phyloP scores from a whole-genome alignment of 2,329 filamentous ascomycete species.

The Fusarium lateritium region DNA sequence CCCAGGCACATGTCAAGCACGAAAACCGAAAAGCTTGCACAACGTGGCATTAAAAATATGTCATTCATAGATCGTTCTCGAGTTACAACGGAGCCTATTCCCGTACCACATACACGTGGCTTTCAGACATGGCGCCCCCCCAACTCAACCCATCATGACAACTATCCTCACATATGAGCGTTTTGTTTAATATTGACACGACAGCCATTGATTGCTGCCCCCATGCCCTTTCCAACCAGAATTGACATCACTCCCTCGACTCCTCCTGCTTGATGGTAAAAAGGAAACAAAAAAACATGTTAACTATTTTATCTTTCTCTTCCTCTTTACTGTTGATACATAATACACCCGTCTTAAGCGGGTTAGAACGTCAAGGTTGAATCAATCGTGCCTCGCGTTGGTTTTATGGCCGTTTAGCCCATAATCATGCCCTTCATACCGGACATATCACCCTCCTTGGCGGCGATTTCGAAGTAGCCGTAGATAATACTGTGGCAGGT shows the following conservation, averaged over 20 bases:
- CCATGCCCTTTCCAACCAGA: conserved; percentile 43
- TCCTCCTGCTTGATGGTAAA: conserved; percentile 46
- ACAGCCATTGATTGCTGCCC: conserved; percentile 44
- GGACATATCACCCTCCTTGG: conserved; percentile 96
- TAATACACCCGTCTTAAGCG: conserved; percentile 36
- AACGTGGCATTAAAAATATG: conserved; percentile 43
- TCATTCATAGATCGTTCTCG: conserved; percentile 49
- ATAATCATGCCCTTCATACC: conserved; percentile 83
- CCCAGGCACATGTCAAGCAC: neutral
- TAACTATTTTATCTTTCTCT: conserved; percentile 50
- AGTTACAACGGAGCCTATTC: conserved; percentile 42
- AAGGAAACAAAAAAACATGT: conserved; percentile 49
- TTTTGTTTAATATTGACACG: conserved; percentile 45
- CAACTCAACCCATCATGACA: conserved; percentile 44
- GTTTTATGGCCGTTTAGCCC: conserved; percentile 64
- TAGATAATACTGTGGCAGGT: conserved; percentile 88
- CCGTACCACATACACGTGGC: conserved; percentile 19
- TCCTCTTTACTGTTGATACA: conserved; percentile 50
- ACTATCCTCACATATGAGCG: conserved; percentile 26
- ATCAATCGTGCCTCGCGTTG: conserved; percentile 41
- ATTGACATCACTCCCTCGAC: conserved; percentile 46
- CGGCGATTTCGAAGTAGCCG: conserved; percentile 99
- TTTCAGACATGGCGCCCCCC: conserved; percentile 28
- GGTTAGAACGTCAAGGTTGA: conserved; percentile 39
- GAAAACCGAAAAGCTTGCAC: neutral